A percentile compares a stretch with the other conserved stretches of the same genome.
Evolutionary conservation across 345 rosid species (phyloP).

Genomic region (Noccaea caerulescens): DNA sequence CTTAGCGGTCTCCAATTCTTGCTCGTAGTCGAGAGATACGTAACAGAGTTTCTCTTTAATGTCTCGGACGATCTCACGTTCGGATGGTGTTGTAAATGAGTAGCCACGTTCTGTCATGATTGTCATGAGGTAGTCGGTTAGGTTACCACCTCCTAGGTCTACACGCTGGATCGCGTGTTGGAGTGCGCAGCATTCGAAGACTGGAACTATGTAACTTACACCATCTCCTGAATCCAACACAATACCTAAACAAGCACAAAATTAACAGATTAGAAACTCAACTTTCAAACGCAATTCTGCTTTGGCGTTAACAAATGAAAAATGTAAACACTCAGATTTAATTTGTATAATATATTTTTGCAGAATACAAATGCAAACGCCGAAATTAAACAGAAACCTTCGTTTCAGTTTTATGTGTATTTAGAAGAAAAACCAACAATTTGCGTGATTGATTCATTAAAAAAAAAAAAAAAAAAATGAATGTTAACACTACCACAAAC

Average conservation of each 20-base stretch:
- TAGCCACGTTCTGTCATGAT: slow-evolving; percentile 75
- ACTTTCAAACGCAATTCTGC: too few species aligned
- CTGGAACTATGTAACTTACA: slow-evolving; percentile 35
- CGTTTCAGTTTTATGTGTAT: too few species aligned
- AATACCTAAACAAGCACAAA: slow-evolving; percentile 42
- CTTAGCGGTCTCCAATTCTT: slow-evolving; percentile 63
- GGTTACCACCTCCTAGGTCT: slow-evolving; percentile 79
- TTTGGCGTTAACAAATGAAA: too few species aligned
- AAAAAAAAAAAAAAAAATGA: too few species aligned
- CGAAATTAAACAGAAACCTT: too few species aligned
- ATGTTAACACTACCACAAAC: too few species aligned
- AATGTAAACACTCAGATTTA: too few species aligned
- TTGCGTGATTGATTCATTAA: too few species aligned
- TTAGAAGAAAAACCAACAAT: too few species aligned
- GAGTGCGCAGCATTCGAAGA: slow-evolving; percentile 30
- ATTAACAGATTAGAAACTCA: not conserved
- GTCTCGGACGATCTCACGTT: slow-evolving; percentile 47
- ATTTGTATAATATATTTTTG: too few species aligned
- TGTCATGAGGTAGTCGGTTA: slow-evolving; percentile 73
- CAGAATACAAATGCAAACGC: too few species aligned
- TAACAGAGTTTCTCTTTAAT: slow-evolving; percentile 77
- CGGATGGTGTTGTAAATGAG: slow-evolving; percentile 70
- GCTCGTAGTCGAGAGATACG: slow-evolving; percentile 73
- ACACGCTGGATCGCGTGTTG: slow-evolving; percentile 77
- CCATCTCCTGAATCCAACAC: slow-evolving; percentile 36